These are phyloP conservation scores for Comarum palustre DNA, from an alignment of 306 rosid species.

Conservation along the genomic window DNA sequence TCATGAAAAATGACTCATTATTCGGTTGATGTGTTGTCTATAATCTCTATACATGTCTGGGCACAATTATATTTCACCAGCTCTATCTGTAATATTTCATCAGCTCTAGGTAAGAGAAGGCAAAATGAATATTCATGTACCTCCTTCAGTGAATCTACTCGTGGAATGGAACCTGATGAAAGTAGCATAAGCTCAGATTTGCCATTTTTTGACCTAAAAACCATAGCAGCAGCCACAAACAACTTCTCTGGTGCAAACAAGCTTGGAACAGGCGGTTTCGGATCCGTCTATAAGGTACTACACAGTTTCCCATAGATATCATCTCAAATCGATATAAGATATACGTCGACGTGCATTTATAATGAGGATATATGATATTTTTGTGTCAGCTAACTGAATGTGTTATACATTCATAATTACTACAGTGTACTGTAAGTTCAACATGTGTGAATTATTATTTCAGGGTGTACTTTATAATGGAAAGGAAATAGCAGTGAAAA, in stretches of 20 bases:
- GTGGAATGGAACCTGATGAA: not conserved
- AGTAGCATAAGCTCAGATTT: constrained; percentile 19
- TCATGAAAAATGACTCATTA: not conserved
- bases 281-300: constrained; percentile 48
- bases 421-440: not conserved
- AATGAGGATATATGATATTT: not conserved
- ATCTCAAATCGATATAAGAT: not conserved
- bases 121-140: not conserved
- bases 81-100: not conserved
- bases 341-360: too few relatives aligned
- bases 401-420: not conserved
- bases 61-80: not conserved
- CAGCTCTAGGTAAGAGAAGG: not conserved
- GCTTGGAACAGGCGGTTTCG: constrained; percentile 56
- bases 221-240: constrained; percentile 39
- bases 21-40: not conserved
- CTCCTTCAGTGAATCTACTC: not conserved
- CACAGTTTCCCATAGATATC: not conserved
- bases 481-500: constrained; percentile 39
- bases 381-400: not conserved
- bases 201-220: constrained; percentile 31
- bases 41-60: not conserved
- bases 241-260: constrained; percentile 36
- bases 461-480: not conserved
- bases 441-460: not conserved